These are phyloP conservation scores for Fusarium guadeloupense DNA, from an alignment of 2,329 filamentous ascomycete species.

Conservation along the genomic window DNA sequence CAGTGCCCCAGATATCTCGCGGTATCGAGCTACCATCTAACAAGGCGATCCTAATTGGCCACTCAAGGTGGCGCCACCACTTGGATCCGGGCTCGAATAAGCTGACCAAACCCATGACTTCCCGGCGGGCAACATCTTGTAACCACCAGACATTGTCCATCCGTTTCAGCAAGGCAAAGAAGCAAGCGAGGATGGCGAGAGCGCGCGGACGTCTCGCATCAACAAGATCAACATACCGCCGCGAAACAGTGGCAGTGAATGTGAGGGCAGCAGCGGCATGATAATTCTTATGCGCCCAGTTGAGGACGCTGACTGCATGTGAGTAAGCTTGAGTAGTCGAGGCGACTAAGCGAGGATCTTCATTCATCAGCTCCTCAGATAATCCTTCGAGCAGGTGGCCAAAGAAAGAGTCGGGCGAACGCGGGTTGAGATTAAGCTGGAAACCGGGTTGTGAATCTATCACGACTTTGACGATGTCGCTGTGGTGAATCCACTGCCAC, in stretches of 20 bases:
- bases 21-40: slow-evolving; percentile 64
- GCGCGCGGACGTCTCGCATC: slow-evolving; percentile 68
- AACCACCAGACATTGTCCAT: slow-evolving; percentile 75
- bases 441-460: slow-evolving; percentile 71
- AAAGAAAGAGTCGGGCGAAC: slow-evolving; percentile 65
- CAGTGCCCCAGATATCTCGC: slow-evolving; percentile 65
- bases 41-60: slow-evolving; percentile 68
- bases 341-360: slow-evolving; percentile 45
- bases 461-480: slow-evolving; percentile 65
- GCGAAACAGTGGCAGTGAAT: slow-evolving; percentile 71
- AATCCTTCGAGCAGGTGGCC: slow-evolving; percentile 66
- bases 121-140: slow-evolving; percentile 70
- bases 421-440: slow-evolving; percentile 66
- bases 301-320: slow-evolving; percentile 71
- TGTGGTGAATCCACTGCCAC: slow-evolving; percentile 70
- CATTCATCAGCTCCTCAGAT: slow-evolving; percentile 62
- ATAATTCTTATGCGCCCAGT: slow-evolving; percentile 71
- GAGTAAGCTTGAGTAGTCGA: slow-evolving; percentile 63
- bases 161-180: slow-evolving; percentile 71
- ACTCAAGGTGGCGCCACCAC: slow-evolving; percentile 70
- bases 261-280: slow-evolving; percentile 67
- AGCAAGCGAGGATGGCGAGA: slow-evolving; percentile 71
- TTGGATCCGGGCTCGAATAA: slow-evolving; percentile 66
- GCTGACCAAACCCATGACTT: slow-evolving; percentile 70
- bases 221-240: slow-evolving; percentile 68